Evolutionary conservation across 1,139 yeast genomes (phyloP).

Genomic region (Candida glucosophila): DNA sequence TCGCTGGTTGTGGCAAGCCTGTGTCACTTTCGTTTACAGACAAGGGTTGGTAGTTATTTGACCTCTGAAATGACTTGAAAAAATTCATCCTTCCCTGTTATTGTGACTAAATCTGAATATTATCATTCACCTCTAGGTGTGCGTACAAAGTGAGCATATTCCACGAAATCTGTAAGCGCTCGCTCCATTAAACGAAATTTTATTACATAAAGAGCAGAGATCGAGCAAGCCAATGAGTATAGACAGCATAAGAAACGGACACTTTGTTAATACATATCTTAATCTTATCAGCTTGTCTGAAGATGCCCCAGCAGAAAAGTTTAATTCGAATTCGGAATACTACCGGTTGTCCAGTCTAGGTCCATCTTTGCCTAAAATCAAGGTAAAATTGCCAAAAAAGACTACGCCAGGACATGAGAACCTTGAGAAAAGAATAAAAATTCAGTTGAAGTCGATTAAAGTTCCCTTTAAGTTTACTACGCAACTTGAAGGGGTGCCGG

Average conservation of each 20-base stretch:
- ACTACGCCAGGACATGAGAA: constrained; percentile 1
- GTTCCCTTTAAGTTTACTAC: constrained; percentile 35
- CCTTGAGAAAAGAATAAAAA: constrained; percentile 5
- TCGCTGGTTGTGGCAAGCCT: constrained; percentile 34
- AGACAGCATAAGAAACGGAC: constrained; percentile 7
- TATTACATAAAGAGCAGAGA: not conserved
- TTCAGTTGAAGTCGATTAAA: constrained; percentile 33
- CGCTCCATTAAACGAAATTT: not conserved
- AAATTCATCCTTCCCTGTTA: too few relatives aligned
- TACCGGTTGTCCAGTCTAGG: constrained; percentile 27
- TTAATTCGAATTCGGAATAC: constrained; percentile 26
- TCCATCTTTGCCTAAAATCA: constrained; percentile 30
- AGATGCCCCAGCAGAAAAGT: constrained; percentile 16
- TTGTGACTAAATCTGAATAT: too few relatives aligned
- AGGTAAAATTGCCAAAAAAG: constrained; percentile 19
- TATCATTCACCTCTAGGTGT: too few relatives aligned
- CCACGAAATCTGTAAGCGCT: not conserved
- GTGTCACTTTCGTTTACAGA: constrained; percentile 26
- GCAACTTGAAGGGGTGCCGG: constrained; percentile 15
- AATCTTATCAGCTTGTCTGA: constrained; percentile 23
- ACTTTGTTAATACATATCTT: constrained; percentile 26
- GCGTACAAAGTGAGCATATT: too few relatives aligned
- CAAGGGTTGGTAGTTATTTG: constrained; percentile 21
- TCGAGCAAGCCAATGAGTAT: not conserved
- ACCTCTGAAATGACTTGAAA: constrained; percentile 23